These are phyloP conservation scores for Cymbidium sinense DNA, from an alignment of 106 monocot species.

Conservation along the genomic window DNA sequence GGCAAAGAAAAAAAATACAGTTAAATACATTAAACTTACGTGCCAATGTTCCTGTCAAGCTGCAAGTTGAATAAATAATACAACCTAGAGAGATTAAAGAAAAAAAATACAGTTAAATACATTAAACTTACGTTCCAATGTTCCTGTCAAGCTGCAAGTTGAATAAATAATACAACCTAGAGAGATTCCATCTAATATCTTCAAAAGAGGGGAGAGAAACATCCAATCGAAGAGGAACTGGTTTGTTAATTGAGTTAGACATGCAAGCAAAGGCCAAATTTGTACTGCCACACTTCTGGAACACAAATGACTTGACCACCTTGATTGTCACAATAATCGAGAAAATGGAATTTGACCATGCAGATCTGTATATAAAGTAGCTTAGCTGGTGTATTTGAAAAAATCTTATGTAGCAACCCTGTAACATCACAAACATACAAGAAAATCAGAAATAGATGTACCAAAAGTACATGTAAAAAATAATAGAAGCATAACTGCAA, in stretches of 20 bases:
- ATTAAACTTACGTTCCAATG: conserved; percentile 59
- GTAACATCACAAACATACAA: conserved; percentile 12
- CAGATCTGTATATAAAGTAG: conserved; percentile 25
- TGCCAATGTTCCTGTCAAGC: conserved; percentile 74
- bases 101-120: background rate
- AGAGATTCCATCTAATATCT: conserved; percentile 63
- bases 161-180: conserved; percentile 68
- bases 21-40: conserved; percentile 33
- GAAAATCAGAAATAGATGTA: background rate
- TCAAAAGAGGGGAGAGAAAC: conserved; percentile 56
- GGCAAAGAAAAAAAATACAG: background rate
- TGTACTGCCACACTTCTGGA: conserved; percentile 17
- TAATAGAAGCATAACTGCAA: background rate
- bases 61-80: conserved; percentile 76
- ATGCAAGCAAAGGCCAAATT: conserved; percentile 51
- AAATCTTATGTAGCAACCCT: conserved; percentile 20
- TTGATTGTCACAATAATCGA: conserved; percentile 10
- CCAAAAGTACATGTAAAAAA: conserved; percentile 1
- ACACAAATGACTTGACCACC: conserved; percentile 8
- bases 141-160: conserved; percentile 75
- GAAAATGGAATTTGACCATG: conserved; percentile 4
- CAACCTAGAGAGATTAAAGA: conserved; percentile 43
- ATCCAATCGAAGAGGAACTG: conserved; percentile 55
- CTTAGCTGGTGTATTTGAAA: conserved; percentile 14
- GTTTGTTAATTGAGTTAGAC: conserved; percentile 44